Evolutionary conservation across 148 eudicot genomes (phyloP).

Genomic region (Rhododendron vialii): DNA sequence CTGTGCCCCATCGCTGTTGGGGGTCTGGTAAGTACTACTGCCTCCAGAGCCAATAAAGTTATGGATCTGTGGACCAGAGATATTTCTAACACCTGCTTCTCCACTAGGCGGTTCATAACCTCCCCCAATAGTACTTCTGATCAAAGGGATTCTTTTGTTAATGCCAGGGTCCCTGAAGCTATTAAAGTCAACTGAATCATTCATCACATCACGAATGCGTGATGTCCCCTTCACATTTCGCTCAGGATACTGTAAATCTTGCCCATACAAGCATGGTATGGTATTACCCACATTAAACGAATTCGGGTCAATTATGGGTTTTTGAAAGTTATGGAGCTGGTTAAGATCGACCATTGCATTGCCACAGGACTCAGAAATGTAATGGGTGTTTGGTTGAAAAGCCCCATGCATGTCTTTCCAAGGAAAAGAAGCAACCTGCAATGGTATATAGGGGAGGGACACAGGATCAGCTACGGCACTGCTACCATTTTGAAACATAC

Average conservation of each 20-base stretch:
- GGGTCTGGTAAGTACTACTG: not conserved
- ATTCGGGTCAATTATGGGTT: constrained; percentile 5
- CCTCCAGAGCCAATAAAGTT: constrained; percentile 13
- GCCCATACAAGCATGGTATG: constrained; percentile 7
- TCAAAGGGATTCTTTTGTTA: constrained; percentile 9
- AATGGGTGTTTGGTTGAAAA: not conserved
- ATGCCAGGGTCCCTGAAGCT: constrained; percentile 12
- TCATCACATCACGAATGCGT: not conserved
- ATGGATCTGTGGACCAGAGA: constrained; percentile 10
- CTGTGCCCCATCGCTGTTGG: not conserved
- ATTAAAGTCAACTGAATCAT: constrained; percentile 2
- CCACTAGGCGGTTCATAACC: constrained; percentile 10
- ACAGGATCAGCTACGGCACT: constrained; percentile 5
- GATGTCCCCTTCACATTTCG: constrained; percentile 6
- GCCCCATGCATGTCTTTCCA: constrained; percentile 6
- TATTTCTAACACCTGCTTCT: constrained; percentile 9
- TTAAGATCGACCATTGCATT: constrained; percentile 14
- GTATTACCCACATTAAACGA: not conserved
- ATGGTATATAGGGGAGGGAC: constrained; percentile 3
- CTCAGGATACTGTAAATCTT: not conserved
- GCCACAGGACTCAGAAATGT: constrained; percentile 3
- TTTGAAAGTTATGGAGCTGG: constrained; percentile 12
- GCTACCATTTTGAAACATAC: constrained; percentile 5
- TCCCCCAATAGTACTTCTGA: constrained; percentile 8
- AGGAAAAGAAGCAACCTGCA: constrained; percentile 1